Percentiles rank a stretch among this genome's conserved stretches.
Conservation (phyloP, 106 monocot genomes). For the Dendrobium officinale region DNA sequence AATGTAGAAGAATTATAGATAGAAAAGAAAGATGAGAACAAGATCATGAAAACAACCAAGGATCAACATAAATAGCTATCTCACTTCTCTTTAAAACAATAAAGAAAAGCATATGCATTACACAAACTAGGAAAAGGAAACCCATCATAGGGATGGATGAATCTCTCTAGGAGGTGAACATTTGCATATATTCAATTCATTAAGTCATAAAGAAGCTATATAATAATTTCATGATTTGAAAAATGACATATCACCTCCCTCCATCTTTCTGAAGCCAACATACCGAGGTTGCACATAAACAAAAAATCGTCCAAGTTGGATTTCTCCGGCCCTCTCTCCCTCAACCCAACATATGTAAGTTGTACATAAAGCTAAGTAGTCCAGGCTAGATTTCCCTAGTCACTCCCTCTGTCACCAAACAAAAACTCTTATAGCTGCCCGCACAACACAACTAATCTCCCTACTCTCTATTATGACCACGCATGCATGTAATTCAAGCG, state of each 20-base stretch:
- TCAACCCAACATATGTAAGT: too few relatives aligned
- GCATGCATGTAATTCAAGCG: background rate
- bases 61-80: background rate
- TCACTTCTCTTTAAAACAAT: background rate
- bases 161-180: background rate
- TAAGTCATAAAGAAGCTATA: too few relatives aligned
- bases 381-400: too few relatives aligned
- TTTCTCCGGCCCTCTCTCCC: too few relatives aligned
- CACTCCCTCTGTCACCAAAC: too few relatives aligned
- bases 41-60: background rate
- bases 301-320: too few relatives aligned
- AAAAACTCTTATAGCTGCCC: too few relatives aligned
- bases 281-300: too few relatives aligned
- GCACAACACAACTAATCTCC: background rate
- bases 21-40: background rate
- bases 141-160: background rate
- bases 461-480: background rate
- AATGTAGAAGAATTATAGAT: background rate
- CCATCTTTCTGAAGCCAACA: too few relatives aligned
- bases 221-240: too few relatives aligned
- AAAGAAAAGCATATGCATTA: background rate
- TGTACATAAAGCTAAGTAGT: too few relatives aligned
- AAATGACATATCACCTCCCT: too few relatives aligned
- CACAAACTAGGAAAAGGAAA: background rate
- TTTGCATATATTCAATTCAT: background rate